Evolutionary conservation across 1,284 basidiomycete genomes (phyloP).

Genomic region (Heterobasidion occidentale): DNA sequence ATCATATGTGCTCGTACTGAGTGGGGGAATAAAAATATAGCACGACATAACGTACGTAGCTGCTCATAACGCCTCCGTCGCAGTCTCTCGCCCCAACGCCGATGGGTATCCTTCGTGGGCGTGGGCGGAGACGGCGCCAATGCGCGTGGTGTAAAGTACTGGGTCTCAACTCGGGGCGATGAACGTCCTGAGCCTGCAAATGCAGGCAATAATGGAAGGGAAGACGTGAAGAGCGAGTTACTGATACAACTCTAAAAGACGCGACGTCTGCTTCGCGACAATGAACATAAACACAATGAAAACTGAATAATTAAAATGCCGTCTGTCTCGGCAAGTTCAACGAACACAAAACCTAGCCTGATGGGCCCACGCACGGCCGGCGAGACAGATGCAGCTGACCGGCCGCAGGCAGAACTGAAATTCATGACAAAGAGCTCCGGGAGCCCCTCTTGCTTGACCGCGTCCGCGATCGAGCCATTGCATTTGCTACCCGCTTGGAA

Average conservation of each 20-base stretch:
- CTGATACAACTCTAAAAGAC: constrained; percentile 1
- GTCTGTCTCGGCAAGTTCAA: background rate
- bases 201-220: background rate
- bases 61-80: background rate
- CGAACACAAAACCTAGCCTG: background rate
- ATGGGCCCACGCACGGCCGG: background rate
- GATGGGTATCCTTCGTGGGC: constrained; percentile 6
- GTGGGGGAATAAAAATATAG: constrained; percentile 9
- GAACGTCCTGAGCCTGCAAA: background rate
- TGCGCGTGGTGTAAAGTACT: constrained; percentile 1
- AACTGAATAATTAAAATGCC: background rate
- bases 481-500: constrained; percentile 60
- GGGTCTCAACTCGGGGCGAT: background rate
- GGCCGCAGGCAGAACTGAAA: background rate
- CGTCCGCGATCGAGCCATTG: constrained; percentile 35
- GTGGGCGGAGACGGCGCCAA: constrained; percentile 5
- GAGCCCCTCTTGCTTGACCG: constrained; percentile 25
- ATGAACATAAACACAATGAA: background rate
- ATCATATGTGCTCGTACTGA: constrained; percentile 4
- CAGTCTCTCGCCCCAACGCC: background rate
- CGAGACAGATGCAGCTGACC: background rate
- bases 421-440: constrained; percentile 25
- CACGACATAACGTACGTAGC: constrained; percentile 6
- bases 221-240: background rate
- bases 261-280: background rate